phyloP scores from a whole-genome alignment of 306 rosid genomes.

The Vigna radiata region DNA sequence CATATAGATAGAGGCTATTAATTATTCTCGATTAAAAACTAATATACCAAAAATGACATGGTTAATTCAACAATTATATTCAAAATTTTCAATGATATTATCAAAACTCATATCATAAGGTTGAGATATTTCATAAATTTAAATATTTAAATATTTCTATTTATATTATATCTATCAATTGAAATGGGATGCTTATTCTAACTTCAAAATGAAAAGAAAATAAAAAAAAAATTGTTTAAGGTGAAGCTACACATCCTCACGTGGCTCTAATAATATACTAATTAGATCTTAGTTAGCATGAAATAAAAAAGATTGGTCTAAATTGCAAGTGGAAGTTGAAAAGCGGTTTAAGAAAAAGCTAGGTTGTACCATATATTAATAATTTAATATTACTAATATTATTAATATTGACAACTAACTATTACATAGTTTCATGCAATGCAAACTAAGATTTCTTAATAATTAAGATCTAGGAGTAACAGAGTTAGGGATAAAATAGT shows the following conservation, averaged over 20 bases:
- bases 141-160: too few species aligned
- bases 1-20: too few species aligned
- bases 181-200: neutral
- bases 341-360: conserved; percentile 13
- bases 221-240: neutral
- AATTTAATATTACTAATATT: neutral
- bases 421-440: conserved; percentile 30
- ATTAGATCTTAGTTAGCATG: neutral
- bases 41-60: too few species aligned
- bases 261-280: conserved; percentile 18
- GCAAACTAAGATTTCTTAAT: conserved; percentile 41
- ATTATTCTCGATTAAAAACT: too few species aligned
- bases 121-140: too few species aligned
- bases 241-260: conserved; percentile 38
- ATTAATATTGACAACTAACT: neutral
- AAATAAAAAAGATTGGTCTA: neutral
- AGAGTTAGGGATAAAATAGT: conserved; percentile 41
- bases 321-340: conserved; percentile 34
- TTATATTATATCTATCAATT: neutral
- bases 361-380: conserved; percentile 18
- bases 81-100: too few species aligned
- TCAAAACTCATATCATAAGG: too few species aligned
- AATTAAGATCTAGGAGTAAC: conserved; percentile 35
- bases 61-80: too few species aligned
- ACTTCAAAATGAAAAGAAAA: neutral